Evolutionary conservation across 2,329 filamentous ascomycete genomes (phyloP).

Genomic region (Ceratocystis variospora): DNA sequence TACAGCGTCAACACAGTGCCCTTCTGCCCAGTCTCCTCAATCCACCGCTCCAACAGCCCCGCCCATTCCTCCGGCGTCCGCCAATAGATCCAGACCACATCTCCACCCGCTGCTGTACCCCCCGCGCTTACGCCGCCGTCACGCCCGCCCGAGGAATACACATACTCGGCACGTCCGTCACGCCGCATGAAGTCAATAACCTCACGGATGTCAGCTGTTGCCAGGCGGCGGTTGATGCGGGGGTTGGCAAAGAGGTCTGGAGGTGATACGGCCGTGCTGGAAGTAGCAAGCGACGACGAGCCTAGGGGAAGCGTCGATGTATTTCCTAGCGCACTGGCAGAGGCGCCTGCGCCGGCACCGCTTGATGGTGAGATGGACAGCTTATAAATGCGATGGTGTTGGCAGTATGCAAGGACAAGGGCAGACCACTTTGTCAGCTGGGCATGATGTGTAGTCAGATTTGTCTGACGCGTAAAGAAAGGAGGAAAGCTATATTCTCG

Average conservation of each 20-base stretch:
- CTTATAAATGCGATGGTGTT: constrained; percentile 60
- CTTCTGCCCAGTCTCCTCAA: constrained; percentile 79
- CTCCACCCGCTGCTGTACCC: constrained; percentile 31
- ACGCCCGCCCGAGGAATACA: constrained; percentile 25
- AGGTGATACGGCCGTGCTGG: constrained; percentile 7
- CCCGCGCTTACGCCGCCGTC: constrained; percentile 23
- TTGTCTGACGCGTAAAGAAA: constrained; percentile 73
- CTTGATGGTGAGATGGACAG: constrained; percentile 50
- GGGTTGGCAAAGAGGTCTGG: constrained; percentile 45
- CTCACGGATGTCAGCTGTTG: constrained; percentile 39
- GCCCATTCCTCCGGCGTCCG: constrained; percentile 84
- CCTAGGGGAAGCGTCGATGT: constrained; percentile 23
- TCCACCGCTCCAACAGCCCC: constrained; percentile 59
- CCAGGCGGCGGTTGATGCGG: constrained; percentile 38
- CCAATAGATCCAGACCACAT: constrained; percentile 69
- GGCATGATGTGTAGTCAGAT: constrained; percentile 56
- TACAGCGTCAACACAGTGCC: constrained; percentile 83
- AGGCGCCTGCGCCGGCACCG: constrained; percentile 34
- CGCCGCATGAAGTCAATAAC: constrained; percentile 46
- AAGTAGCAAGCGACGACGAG: too few relatives aligned
- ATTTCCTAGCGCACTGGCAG: not conserved
- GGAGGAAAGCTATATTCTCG: constrained; percentile 63
- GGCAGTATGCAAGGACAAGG: constrained; percentile 73
- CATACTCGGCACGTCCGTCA: constrained; percentile 53
- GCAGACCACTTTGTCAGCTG: constrained; percentile 77